A percentile compares a stretch with the other conserved stretches of the same genome.
Evolutionary conservation across 805 yeast species (phyloP).

Genomic region (Priceomyces melissophilus): DNA sequence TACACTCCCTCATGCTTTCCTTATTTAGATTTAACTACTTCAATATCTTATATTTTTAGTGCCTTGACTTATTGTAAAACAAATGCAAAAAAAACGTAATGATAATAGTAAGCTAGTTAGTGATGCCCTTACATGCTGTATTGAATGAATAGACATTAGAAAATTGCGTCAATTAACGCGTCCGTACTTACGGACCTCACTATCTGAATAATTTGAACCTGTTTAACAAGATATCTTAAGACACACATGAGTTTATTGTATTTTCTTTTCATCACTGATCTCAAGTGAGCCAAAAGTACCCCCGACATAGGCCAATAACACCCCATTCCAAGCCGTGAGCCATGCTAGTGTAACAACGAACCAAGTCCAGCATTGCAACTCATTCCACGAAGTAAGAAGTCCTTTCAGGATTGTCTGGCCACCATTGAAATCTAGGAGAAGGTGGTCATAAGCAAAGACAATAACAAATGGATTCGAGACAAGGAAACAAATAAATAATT

Average conservation of each 20-base stretch:
- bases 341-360: constrained; percentile 67
- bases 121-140: too few relatives aligned
- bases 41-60: too few relatives aligned
- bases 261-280: background rate
- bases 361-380: constrained; percentile 85
- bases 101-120: too few relatives aligned
- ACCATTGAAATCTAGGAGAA: constrained; percentile 27
- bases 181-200: too few relatives aligned
- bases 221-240: too few relatives aligned
- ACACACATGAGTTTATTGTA: background rate
- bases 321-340: constrained; percentile 74
- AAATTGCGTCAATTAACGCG: too few relatives aligned
- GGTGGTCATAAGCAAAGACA: constrained; percentile 22
- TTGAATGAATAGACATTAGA: too few relatives aligned
- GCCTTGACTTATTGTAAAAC: too few relatives aligned
- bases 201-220: too few relatives aligned
- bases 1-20: too few relatives aligned
- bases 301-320: constrained; percentile 24
- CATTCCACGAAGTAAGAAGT: constrained; percentile 60
- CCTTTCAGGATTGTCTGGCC: constrained; percentile 45
- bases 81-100: too few relatives aligned
- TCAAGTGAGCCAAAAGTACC: constrained; percentile 22
- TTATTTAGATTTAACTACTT: too few relatives aligned
- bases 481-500: constrained; percentile 34
- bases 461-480: constrained; percentile 52